Evolutionary conservation across 345 rosid species (phyloP).

Genomic region (Punica granatum): DNA sequence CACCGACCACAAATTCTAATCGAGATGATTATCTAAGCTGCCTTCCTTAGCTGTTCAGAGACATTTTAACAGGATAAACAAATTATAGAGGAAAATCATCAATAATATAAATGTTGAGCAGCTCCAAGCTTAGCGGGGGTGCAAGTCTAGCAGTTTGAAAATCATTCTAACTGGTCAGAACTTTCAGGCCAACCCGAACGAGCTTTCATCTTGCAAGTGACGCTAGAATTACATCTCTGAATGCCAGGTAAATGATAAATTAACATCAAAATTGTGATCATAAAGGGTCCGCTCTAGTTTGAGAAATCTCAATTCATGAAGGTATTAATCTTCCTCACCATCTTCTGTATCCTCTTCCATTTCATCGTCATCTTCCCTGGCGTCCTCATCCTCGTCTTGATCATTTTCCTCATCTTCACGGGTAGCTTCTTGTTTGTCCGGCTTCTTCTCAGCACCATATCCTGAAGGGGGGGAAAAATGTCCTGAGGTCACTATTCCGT

Average conservation of each 20-base stretch:
- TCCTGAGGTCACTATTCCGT: not conserved
- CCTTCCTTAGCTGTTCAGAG: not conserved
- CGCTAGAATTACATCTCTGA: not conserved
- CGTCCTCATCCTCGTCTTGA: slow-evolving; percentile 7
- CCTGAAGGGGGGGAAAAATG: slow-evolving; percentile 12
- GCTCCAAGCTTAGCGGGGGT: no score
- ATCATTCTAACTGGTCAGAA: no score
- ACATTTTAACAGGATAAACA: not conserved
- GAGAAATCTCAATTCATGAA: not conserved
- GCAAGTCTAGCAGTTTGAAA: no score
- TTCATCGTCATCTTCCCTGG: slow-evolving; percentile 11
- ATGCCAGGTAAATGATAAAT: not conserved
- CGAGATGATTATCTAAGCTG: not conserved
- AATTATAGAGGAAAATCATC: not conserved
- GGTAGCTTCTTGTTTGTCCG: slow-evolving; percentile 11
- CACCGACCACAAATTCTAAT: no score
- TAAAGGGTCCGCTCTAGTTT: not conserved
- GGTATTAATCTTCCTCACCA: slow-evolving; percentile 17
- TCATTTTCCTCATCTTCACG: slow-evolving; percentile 9
- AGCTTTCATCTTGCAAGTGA: not conserved
- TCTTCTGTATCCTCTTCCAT: slow-evolving; percentile 10
- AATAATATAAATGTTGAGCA: no score
- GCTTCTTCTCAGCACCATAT: slow-evolving; percentile 16
- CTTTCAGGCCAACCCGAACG: not conserved
- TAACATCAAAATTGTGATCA: not conserved